Evolutionary conservation across 768 basidiomycete genomes (phyloP).

Genomic region (Phanerodontia chrysosporium): DNA sequence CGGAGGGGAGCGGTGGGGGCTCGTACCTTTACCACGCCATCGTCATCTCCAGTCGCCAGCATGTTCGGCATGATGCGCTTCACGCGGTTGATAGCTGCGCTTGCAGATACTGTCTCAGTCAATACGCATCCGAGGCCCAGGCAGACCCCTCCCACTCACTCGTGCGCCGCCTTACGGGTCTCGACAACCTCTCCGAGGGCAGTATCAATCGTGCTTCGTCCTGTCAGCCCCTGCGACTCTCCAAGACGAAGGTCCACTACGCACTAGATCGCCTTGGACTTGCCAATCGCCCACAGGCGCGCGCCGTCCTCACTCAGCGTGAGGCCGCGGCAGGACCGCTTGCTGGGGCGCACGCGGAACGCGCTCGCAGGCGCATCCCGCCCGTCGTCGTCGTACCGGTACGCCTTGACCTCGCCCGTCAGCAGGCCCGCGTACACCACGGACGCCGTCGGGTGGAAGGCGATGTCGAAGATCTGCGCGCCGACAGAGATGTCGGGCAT

Average conservation of each 20-base stretch:
- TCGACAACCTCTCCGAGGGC: slow-evolving; percentile 21
- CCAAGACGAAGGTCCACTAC: slow-evolving; percentile 28
- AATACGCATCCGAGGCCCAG: slow-evolving; percentile 1
- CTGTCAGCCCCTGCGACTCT: slow-evolving; percentile 24
- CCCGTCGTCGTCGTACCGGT: slow-evolving; percentile 57
- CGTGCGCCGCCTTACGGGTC: slow-evolving; percentile 23
- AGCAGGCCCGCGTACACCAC: slow-evolving; percentile 78
- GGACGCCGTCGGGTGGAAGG: slow-evolving; percentile 72
- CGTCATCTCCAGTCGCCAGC: slow-evolving; percentile 87
- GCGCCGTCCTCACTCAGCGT: slow-evolving; percentile 63
- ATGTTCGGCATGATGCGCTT: slow-evolving; percentile 66
- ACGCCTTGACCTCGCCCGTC: slow-evolving; percentile 81
- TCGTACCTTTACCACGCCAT: slow-evolving; percentile 84
- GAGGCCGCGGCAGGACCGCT: slow-evolving; percentile 78
- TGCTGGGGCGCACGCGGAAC: slow-evolving; percentile 71
- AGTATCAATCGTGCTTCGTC: slow-evolving; percentile 20
- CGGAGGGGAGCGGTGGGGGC: not conserved
- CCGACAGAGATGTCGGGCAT: slow-evolving; percentile 67
- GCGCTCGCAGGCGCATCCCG: slow-evolving; percentile 51
- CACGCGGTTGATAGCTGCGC: slow-evolving; percentile 84
- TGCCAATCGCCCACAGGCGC: slow-evolving; percentile 74
- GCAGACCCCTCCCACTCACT: slow-evolving; percentile 23
- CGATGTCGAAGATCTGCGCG: slow-evolving; percentile 84
- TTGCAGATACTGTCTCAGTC: slow-evolving; percentile 29
- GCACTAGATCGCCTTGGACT: slow-evolving; percentile 74